These are phyloP conservation scores for Citrullus mucosospermus DNA, from an alignment of 306 rosid species.

Conservation along the genomic window DNA sequence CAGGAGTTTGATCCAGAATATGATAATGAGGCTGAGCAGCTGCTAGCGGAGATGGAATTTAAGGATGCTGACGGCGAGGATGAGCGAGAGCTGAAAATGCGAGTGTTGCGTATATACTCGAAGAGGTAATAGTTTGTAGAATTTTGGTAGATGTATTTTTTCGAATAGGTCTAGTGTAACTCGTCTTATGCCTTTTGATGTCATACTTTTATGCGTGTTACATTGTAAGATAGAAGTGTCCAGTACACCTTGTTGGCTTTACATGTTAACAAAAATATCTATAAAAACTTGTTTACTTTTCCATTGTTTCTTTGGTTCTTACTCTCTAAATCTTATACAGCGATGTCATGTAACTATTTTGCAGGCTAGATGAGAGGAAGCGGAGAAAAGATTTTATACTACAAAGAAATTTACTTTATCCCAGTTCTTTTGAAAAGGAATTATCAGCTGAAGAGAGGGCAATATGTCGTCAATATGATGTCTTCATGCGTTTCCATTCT, in stretches of 20 bases:
- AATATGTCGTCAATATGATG: slow-evolving; percentile 57
- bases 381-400: slow-evolving; percentile 81
- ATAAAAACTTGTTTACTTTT: not conserved
- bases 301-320: not conserved
- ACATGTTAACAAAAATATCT: not conserved
- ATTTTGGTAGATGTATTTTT: not conserved
- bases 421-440: slow-evolving; percentile 69
- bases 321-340: not conserved
- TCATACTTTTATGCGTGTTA: not conserved
- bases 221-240: not conserved
- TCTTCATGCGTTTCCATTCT: slow-evolving; percentile 80
- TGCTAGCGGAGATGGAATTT: slow-evolving; percentile 94
- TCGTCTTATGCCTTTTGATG: not conserved
- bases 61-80: slow-evolving; percentile 78
- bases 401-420: slow-evolving; percentile 66
- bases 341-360: slow-evolving; percentile 1
- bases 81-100: slow-evolving; percentile 73
- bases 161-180: not conserved
- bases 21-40: slow-evolving; percentile 87
- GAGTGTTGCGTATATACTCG: slow-evolving; percentile 59
- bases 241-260: not conserved
- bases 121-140: slow-evolving; percentile 40
- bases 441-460: slow-evolving; percentile 62
- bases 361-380: slow-evolving; percentile 95
- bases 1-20: slow-evolving; percentile 93